phyloP scores from a whole-genome alignment of 2,329 filamentous ascomycete genomes.

The Calycina herbarum region DNA sequence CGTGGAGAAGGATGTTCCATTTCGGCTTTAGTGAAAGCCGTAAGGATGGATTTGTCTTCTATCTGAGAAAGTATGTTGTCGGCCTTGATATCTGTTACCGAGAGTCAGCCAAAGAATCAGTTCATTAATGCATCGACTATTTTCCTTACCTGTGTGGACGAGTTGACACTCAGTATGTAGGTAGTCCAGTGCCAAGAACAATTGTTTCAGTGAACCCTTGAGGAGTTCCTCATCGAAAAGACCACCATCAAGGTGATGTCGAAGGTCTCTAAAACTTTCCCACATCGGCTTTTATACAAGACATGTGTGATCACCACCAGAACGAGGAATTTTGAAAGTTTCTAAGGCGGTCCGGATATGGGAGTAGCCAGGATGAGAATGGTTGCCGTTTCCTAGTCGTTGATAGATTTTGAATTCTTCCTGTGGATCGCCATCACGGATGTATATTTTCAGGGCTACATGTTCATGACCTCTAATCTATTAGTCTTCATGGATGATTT shows the following conservation, averaged over 20 bases:
- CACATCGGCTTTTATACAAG: constrained; percentile 45
- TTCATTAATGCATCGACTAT: no score
- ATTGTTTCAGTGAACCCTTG: constrained; percentile 37
- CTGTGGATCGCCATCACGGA: constrained; percentile 6
- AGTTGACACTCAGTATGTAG: constrained; percentile 47
- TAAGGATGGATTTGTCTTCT: constrained; percentile 35
- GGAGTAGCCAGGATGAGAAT: constrained; percentile 38
- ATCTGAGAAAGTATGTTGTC: constrained; percentile 38
- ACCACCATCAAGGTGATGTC: constrained; percentile 22
- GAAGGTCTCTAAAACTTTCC: constrained; percentile 41
- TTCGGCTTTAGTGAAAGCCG: constrained; percentile 31
- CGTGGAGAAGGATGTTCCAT: constrained; percentile 38
- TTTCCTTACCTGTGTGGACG: constrained; percentile 45
- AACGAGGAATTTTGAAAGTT: constrained; percentile 40
- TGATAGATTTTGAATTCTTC: constrained; percentile 45
- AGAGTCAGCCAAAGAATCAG: no score
- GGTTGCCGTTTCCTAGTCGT: constrained; percentile 36
- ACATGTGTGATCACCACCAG: constrained; percentile 40
- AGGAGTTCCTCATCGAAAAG: constrained; percentile 31
- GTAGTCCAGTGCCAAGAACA: constrained; percentile 46
- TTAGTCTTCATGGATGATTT: neutral
- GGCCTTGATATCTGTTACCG: constrained; percentile 34
- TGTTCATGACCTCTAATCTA: constrained; percentile 25
- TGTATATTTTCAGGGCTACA: constrained; percentile 21
- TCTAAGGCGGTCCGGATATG: constrained; percentile 40